These are phyloP conservation scores for Mercurialis annua DNA, from an alignment of 345 rosid genomes.

Conservation along the genomic window DNA sequence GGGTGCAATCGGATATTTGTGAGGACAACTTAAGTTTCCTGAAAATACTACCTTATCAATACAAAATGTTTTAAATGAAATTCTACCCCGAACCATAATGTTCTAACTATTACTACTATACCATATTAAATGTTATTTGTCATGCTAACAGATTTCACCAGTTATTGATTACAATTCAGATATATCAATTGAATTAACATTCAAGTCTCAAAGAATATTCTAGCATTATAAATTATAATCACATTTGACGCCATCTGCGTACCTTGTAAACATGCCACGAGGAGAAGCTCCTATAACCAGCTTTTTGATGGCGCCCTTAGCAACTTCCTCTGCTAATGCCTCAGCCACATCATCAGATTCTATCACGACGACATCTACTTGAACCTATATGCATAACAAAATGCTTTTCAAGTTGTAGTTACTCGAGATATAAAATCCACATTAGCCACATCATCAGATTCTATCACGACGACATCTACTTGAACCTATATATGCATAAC, in stretches of 20 bases:
- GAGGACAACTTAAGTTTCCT: conserved; percentile 65
- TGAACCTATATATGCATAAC: conserved; percentile 43
- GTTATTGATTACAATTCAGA: neutral
- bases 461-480: conserved; percentile 27
- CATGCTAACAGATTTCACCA: neutral
- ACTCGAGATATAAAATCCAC: neutral
- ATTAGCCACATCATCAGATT: conserved; percentile 64
- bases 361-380: conserved; percentile 47
- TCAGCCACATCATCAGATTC: conserved; percentile 67
- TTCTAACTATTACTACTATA: neutral
- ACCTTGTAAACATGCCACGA: conserved; percentile 63
- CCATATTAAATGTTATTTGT: neutral
- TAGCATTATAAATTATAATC: neutral
- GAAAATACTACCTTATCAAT: conserved; percentile 15
- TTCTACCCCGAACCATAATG: neutral
- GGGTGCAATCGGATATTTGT: conserved; percentile 52
- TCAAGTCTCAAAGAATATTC: neutral
- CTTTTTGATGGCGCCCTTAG: conserved; percentile 42
- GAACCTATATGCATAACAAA: conserved; percentile 39
- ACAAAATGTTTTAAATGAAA: neutral
- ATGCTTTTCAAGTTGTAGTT: conserved; percentile 15
- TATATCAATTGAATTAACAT: neutral
- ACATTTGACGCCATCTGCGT: conserved; percentile 1
- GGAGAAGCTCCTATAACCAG: conserved; percentile 82
- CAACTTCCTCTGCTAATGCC: conserved; percentile 68